Evolutionary conservation across 2,329 filamentous ascomycete genomes (phyloP), one percentile per base, ranked within the genome.

Genomic region (Ilyonectria robusta): DNA sequence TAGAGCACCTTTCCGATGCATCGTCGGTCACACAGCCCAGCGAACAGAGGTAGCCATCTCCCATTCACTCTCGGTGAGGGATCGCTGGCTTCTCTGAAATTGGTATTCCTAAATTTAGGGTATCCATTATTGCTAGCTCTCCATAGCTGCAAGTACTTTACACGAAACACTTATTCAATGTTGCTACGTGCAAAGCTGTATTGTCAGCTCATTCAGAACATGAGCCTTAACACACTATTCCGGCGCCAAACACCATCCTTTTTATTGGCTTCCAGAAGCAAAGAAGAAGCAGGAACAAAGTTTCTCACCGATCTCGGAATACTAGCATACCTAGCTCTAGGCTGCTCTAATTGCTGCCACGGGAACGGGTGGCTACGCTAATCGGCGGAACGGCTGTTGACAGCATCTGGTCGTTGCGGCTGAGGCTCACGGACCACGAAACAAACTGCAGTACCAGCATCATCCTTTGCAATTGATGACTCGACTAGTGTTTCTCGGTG

Each of bases 401-500:
- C 37, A 26, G 23, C n/a, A 44, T 57, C 44, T 65, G 56, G 44
- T 59, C 63, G 56, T 47, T 69, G 58, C 23, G 54, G 66, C 57
- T 62, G 56, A 66, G 63, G 61, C 59, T 54, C 58, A 70, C 44
- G 59, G 40, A 47, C 44, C 44, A 59, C 37, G 53, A 26, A 60
- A 57, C 58, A 33, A 54, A 31, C 51, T 48, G 53, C 35, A 48
- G 21, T 29, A 50, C 57, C 40, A 48, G 67, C 65, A 62, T 59
- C 35, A 67, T 42, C 53, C 51, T 31, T 58, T 56, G 33, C 35
- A 50, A 46, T 48, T 15, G 23, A 26, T 1, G 54, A 29, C 29
- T 8, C n/a, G 9, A 35, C 40, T 42, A 42, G 40, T n/a, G 15
- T 21, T 47, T 50, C 50, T 19, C n/a, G 11, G 23, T 13, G 40